Conservation (phyloP, 805 yeast genomes). For the Middelhovenomyces tepae region DNA sequence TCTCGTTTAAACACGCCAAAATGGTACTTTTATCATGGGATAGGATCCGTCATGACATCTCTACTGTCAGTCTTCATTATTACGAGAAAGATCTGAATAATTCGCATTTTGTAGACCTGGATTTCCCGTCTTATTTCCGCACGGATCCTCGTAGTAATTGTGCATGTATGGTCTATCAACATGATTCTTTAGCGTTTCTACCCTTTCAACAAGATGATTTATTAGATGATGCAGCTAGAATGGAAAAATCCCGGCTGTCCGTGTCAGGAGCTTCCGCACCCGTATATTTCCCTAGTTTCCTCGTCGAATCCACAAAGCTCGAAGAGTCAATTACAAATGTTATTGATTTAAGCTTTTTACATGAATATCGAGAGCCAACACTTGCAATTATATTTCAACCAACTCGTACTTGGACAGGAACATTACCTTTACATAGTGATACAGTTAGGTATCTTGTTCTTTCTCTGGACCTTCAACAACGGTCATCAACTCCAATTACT, state of each 20-base stretch:
- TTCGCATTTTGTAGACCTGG: slow-evolving; percentile 22
- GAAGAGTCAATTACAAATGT: slow-evolving; percentile 52
- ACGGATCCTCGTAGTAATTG: slow-evolving; percentile 56
- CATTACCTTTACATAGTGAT: slow-evolving; percentile 51
- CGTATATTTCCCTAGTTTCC: slow-evolving; percentile 46
- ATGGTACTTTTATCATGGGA: slow-evolving; percentile 72
- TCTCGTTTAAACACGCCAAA: slow-evolving; percentile 70
- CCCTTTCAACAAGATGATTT: slow-evolving; percentile 44
- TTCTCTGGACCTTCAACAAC: slow-evolving; percentile 53
- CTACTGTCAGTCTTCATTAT: slow-evolving; percentile 73
- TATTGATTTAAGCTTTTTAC: slow-evolving; percentile 60
- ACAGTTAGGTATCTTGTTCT: slow-evolving; percentile 52
- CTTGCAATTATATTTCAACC: slow-evolving; percentile 56
- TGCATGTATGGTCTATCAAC: slow-evolving; percentile 41
- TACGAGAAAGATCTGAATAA: slow-evolving; percentile 59
- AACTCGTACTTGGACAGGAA: slow-evolving; percentile 71
- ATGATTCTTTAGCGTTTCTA: slow-evolving; percentile 58
- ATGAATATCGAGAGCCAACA: slow-evolving; percentile 77
- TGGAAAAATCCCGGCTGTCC: no score
- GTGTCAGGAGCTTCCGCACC: slow-evolving; percentile 9
- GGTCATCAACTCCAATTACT: slow-evolving; percentile 57
- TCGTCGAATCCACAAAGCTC: slow-evolving; percentile 48
- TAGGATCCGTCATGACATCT: slow-evolving; percentile 38
- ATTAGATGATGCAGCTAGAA: slow-evolving; percentile 17
- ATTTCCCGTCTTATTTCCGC: slow-evolving; percentile 37